These are phyloP conservation scores for Trichoderma breve DNA, from an alignment of 2,329 filamentous ascomycete species.

Conservation along the genomic window DNA sequence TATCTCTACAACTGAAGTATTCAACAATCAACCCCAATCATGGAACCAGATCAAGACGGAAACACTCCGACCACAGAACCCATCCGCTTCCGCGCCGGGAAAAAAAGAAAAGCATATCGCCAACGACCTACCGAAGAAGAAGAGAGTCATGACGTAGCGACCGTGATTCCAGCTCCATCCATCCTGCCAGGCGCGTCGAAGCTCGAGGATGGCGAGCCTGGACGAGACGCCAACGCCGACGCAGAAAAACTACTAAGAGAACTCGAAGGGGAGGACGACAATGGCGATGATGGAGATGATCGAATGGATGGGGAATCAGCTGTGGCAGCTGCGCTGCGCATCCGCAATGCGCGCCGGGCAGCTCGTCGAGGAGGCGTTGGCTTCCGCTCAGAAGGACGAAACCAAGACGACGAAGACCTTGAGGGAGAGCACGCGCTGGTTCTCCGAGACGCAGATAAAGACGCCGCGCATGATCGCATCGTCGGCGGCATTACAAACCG, in stretches of 20 bases:
- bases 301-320: constrained; percentile 32
- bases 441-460: constrained; percentile 23
- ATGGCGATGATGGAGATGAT: constrained; percentile 23
- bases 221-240: not conserved
- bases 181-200: constrained; percentile 6
- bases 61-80: constrained; percentile 27
- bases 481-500: constrained; percentile 41
- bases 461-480: constrained; percentile 14
- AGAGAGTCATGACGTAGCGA: not conserved
- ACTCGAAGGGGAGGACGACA: constrained; percentile 10
- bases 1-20: not conserved
- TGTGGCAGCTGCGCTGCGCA: constrained; percentile 50
- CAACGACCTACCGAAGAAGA: constrained; percentile 39
- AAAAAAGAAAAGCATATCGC: constrained; percentile 60
- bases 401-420: constrained; percentile 6
- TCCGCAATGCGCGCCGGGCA: constrained; percentile 53
- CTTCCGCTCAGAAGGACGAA: constrained; percentile 44
- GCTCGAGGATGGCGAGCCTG: not conserved
- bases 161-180: not conserved
- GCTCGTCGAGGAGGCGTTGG: constrained; percentile 54
- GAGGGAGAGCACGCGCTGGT: constrained; percentile 11
- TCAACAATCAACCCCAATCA: constrained; percentile 8
- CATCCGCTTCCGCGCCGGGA: constrained; percentile 54
- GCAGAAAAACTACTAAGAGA: not conserved
- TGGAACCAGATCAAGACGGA: constrained; percentile 27